Evolutionary conservation across 768 basidiomycete species (phyloP), one percentile per base, ranked within the genome.

Genomic region (Pisolithus sp.): DNA sequence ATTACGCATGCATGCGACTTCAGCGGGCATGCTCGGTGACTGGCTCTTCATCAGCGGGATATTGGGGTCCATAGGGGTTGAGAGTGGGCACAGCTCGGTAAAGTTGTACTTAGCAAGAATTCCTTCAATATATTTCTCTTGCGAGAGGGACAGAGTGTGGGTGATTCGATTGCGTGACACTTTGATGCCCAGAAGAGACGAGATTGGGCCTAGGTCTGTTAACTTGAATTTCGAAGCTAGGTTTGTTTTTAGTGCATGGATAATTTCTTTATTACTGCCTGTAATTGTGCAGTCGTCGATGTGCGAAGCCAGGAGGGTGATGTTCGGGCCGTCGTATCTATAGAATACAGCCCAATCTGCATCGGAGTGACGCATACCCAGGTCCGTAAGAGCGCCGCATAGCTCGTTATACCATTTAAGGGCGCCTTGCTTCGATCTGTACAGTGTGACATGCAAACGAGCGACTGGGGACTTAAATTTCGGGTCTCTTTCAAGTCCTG

Each of bases 401-500:
- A 58, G 48, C 4, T 23, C 2, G 5, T 53, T 31, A 21, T 55
- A 58, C 52, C 54, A 58, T 6, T 55, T 58, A 0, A 58, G n/a
- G 0, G 31, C 26, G 0, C 52, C 52, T 34, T 60, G 54, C 15
- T 60, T 60, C 0, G 39, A 52, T 0, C 52, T 38, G 18, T 58
- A 60, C 3, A 60, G 18, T 0, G 50, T 44, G 1, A 55, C 40
- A 0, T 7, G 5, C 2, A 59, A 26, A 2, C 28, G 28, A 8
- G 60, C 58, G 20, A 69, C 59, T 18, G 3, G 48, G 13, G 36
- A 56, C 38, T 23, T 43, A 31, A 28, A 39, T 30, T 23, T 42
- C 5, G 18, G n/a, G 37, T 42, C 0, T 48, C 53, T 13, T 45
- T 54, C 24, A 12, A 52, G 39, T 31, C 71, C 68, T 0, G 65